Base-by-base conservation (phyloP, 2,329 filamentous ascomycete genomes). In the Penicillium sp. region DNA sequence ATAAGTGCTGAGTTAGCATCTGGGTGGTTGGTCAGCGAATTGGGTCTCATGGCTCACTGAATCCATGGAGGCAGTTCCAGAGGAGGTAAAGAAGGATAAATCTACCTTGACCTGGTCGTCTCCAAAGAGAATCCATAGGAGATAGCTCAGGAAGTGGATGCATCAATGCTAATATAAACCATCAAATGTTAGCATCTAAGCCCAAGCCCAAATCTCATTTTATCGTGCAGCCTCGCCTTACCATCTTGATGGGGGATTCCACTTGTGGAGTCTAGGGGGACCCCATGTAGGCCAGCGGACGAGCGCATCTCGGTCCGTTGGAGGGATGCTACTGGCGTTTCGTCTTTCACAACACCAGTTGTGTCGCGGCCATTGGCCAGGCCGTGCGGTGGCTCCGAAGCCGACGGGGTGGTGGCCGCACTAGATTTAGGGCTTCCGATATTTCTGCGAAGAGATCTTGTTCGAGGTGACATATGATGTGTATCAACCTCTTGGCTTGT, bases 1-100 rank as follows among this genome's bases (percentile, higher is more conserved):
- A 93, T 83, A 44, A 93, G 80, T 26, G 89, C 87, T 72, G 90
- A 83, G 35, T 80, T 73, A 45, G 80, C 64, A 61, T 78, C 83
- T 86, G 59, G n/a, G 7, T 29, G 3, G 19, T 37, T 27, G 29
- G 27, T 63, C 47, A 57, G 58, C 43, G 14, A 16, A 26, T 39
- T 5, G 33, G 19, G 19, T 10, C 4, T 25, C 35, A 11, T 10
- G 6, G 23, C 21, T 27, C 8, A 14, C 25, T 23, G n/a, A n/a
- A 13, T 27, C 10, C 21, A 46, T 1, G 42, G 9, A 14, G 39
- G 7, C 4, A 29, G 16, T n/a, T n/a, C 16, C 14, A 9, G 35
- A 23, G 19, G 35, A 23, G 19, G 19, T 21, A 21, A 23, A 50
- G 16, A 47, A 39, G 29, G 39, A 25, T 31, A n/a, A 53, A 67